Base-by-base conservation (phyloP, 179 eudicot genomes). In the Silene noctiflora region DNA sequence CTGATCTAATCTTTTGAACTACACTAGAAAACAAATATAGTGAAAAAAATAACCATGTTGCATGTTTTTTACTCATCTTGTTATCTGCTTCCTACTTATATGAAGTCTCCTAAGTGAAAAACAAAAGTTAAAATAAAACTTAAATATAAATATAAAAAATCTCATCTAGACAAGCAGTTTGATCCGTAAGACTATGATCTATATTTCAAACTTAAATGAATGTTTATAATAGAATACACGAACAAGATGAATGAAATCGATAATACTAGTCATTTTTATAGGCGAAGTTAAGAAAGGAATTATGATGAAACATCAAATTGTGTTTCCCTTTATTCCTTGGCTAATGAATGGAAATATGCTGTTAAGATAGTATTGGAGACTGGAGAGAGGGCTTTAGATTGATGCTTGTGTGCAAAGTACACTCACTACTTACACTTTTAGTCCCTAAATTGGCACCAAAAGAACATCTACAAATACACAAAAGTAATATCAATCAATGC, bases 361-460 rank as follows among this genome's bases (percentile, higher is more conserved):
- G 46, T 67, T 35, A 35, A 33, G 73, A 22, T 67, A 19, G 6
- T 33, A 67, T 8, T 21, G 25, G 51, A 44, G 51, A 11, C 3
- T 44, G 51, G 13, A 39, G 6, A 39, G 44, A 31, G 35, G 44
- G 16, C 19, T 67, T 19, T 67, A 67, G 71, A 67, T 67, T 44
- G 51, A 44, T 44, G 51, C 51, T 44, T 44, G 51, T 44, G 51
- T 44, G 51, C 51, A 0, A 44, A 24, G 60, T 27, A 55, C 63
- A 71, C 75, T 71, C 44, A 55, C 25, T 71, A 61, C 11, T 42
- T 42, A 22, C 63, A 53, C 74, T 71, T 71, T 71, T 71, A 58
- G 25, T 6, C 65, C 48, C 48, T 55, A 58, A 20, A 48, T 72
- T 12, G 75, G 20, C 51, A 72, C 67, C 65, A 72, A 59, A 51